phyloP scores from a whole-genome alignment of 192 early-diverging fungal genomes.

The Coemansia umbellata region DNA sequence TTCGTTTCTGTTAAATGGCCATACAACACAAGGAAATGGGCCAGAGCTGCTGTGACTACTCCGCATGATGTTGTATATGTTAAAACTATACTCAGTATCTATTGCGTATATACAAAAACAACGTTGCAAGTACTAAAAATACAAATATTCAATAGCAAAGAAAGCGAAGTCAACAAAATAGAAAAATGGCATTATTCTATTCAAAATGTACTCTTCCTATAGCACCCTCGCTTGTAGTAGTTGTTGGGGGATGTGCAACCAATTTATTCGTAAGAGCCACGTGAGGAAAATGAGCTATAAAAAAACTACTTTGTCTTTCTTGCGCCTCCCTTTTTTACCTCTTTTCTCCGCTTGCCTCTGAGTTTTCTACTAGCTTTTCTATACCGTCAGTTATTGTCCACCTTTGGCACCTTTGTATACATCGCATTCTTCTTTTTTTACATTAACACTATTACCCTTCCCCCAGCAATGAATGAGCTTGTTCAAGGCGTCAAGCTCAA shows the following conservation, averaged over 20 bases:
- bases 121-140: too few relatives aligned
- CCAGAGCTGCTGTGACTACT: neutral
- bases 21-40: constrained; percentile 25
- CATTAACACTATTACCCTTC: neutral
- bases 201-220: too few relatives aligned
- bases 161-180: too few relatives aligned
- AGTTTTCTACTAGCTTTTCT: neutral
- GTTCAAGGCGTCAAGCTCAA: constrained; percentile 49
- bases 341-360: neutral
- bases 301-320: neutral
- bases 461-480: constrained; percentile 38
- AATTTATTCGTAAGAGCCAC: too few relatives aligned
- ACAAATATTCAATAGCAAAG: too few relatives aligned
- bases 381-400: neutral
- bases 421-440: neutral
- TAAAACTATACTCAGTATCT: neutral
- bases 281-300: neutral
- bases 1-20: constrained; percentile 36
- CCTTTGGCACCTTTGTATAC: neutral
- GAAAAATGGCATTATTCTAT: too few relatives aligned
- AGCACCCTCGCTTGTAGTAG: too few relatives aligned
- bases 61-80: neutral
- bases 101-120: too few relatives aligned
- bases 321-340: neutral
- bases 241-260: too few relatives aligned